A percentile compares a stretch with the other conserved stretches of the same genome.
phyloP scores from a whole-genome alignment of 805 yeast genomes.

The Candida oleophila region DNA sequence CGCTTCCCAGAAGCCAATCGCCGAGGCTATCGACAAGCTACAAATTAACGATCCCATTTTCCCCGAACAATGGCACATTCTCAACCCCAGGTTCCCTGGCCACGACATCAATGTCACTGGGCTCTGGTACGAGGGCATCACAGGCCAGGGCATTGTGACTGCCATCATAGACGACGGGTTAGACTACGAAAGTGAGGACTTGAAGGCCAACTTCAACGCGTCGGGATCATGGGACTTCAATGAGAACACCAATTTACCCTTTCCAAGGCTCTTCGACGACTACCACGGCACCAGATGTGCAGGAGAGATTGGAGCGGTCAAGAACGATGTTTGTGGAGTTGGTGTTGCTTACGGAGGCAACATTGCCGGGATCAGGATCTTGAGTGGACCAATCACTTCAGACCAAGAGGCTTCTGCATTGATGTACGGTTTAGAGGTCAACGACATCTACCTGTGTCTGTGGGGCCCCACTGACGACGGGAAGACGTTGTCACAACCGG shows the following conservation, averaged over 20 bases:
- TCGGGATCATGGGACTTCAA: constrained; percentile 95
- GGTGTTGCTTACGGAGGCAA: constrained; percentile 91
- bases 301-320: constrained; percentile 92
- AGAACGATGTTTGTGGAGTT: constrained; percentile 86
- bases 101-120: constrained; percentile 85
- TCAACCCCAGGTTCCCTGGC: constrained; percentile 70
- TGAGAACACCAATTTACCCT: constrained; percentile 69
- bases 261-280: constrained; percentile 78
- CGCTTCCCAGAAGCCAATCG: constrained; percentile 48
- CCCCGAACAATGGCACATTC: constrained; percentile 85
- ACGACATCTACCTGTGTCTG: constrained; percentile 94
- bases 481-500: constrained; percentile 80
- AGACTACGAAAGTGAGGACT: constrained; percentile 76
- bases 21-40: constrained; percentile 50
- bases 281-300: constrained; percentile 98
- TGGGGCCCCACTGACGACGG: constrained; percentile 99
- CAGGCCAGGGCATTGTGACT: constrained; percentile 79
- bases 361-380: constrained; percentile 86
- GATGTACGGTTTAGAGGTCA: constrained; percentile 73
- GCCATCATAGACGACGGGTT: constrained; percentile 95
- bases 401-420: constrained; percentile 92
- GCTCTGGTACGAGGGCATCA: constrained; percentile 77
- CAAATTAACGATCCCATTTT: constrained; percentile 83
- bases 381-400: constrained; percentile 74
- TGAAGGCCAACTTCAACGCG: constrained; percentile 62